These are phyloP conservation scores for Magnolia kwangsiensis DNA, from an alignment of 164 flowering plant genomes.

Conservation along the genomic window DNA sequence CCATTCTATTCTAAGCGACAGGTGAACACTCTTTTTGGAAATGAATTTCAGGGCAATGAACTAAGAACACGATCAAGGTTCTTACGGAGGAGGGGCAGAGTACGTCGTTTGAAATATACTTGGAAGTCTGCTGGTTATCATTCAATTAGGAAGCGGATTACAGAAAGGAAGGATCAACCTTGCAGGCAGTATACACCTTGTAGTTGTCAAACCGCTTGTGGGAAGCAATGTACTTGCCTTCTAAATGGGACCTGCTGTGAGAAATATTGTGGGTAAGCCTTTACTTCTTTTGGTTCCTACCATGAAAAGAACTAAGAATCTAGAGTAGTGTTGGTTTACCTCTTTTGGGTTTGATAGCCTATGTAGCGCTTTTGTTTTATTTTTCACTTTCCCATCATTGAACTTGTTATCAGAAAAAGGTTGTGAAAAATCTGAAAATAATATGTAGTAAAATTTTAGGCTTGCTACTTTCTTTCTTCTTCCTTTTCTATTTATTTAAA, in stretches of 20 bases:
- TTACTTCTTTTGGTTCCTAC: neutral
- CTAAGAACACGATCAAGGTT: conserved; percentile 81
- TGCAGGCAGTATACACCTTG: conserved; percentile 96
- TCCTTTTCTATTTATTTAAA: no score
- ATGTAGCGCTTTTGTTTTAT: no score
- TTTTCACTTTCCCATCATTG: no score
- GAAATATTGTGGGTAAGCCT: conserved; percentile 92
- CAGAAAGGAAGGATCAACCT: conserved; percentile 92
- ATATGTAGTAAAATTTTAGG: no score
- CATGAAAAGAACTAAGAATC: neutral
- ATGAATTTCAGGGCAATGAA: conserved; percentile 51
- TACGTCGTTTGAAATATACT: conserved; percentile 92
- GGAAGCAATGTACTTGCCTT: conserved; percentile 88
- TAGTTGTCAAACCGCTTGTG: conserved; percentile 84
- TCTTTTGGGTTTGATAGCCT: no score
- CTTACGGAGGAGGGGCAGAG: conserved; percentile 88
- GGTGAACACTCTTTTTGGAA: conserved; percentile 1
- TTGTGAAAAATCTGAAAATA: no score
- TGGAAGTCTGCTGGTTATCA: conserved; percentile 96
- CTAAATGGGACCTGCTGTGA: conserved; percentile 94
- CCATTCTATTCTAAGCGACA: conserved; percentile 9
- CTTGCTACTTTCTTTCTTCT: no score
- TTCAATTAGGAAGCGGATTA: conserved; percentile 86
- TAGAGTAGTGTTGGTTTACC: no score
- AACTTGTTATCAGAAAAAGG: no score